Percentiles rank a stretch among this genome's conserved stretches.
phyloP scores from a whole-genome alignment of 1,284 basidiomycete species.

The Microbotryum saponariae region DNA sequence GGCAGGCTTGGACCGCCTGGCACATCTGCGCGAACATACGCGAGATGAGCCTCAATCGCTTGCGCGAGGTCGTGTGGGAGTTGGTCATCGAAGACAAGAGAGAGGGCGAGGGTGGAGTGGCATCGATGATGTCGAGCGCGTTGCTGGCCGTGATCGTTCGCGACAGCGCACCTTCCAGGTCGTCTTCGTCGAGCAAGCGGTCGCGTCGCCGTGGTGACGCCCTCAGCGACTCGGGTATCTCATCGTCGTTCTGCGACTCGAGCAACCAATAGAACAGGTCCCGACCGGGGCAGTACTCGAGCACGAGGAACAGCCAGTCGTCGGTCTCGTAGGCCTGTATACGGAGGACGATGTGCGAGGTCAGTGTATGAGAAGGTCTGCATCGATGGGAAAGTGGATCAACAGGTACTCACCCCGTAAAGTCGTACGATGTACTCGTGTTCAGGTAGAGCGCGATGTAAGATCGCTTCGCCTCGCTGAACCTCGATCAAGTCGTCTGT shows the following conservation, averaged over 20 bases:
- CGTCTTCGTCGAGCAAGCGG: conserved; percentile 13
- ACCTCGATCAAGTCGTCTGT: conserved; percentile 74
- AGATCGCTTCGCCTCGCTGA: conserved; percentile 85
- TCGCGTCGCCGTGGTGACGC: no score
- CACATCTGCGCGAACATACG: conserved; percentile 99
- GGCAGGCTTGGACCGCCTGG: conserved; percentile 92
- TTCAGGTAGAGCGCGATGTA: conserved; percentile 84
- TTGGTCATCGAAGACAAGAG: conserved; percentile 70
- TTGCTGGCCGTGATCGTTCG: conserved; percentile 29
- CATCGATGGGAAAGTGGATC: not conserved
- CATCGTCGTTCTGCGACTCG: conserved; percentile 40
- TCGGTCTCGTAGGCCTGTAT: conserved; percentile 68
- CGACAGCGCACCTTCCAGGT: conserved; percentile 15
- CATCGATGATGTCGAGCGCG: conserved; percentile 32
- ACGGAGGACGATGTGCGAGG: no score
- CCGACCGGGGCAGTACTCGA: conserved; percentile 93
- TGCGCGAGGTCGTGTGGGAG: conserved; percentile 71
- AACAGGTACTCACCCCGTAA: conserved; percentile 45
- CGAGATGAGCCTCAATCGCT: conserved; percentile 80
- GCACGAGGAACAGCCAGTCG: conserved; percentile 68
- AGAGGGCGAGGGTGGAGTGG: conserved; percentile 86
- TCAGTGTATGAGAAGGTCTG: not conserved
- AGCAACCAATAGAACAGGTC: conserved; percentile 90
- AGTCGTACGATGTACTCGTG: conserved; percentile 95
- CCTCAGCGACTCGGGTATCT: not conserved